Evolutionary conservation across 305 asterid species (phyloP), one percentile per base, ranked within the genome.

Genomic region (Fraxinus velutina): DNA sequence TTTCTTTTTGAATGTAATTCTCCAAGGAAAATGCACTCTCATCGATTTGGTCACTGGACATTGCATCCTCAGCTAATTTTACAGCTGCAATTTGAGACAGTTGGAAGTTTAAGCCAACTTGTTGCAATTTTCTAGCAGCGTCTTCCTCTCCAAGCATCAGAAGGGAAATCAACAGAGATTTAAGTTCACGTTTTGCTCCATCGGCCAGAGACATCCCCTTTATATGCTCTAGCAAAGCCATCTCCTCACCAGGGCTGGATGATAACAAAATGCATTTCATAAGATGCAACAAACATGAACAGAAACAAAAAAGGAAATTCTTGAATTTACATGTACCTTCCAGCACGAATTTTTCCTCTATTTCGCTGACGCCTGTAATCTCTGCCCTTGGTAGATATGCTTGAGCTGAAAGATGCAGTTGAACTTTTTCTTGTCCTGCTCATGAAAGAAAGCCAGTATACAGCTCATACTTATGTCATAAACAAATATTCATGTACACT

Each of bases 311-410:
- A 24, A 24, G 39, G 57, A 30, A 34, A 27, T 21, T 66, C 21
- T 37, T 24, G 9, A 78, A n/a, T 47, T 6, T 0, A 68, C 9
- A 75, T 73, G 77, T 86, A 95, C 99, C 99, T 95, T 86, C 98
- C 98, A 78, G 99, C 97, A 86, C 99, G 92, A 79, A 95, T 94
- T 88, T 95, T 95, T 36, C 99, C 98, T 83, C 89, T 89, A 79
- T 92, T 95, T 27, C 96, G 83, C 76, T 92, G 96, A 42, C 97
- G 96, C 70, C 93, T 85, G 83, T 76, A 6, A 17, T 81, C 97
- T 86, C 97, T 92, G 13, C 92, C 96, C 90, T 85, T 95, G 1
- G 92, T 90, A 80, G 93, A 81, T 12, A 91, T 80, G 84, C 88
- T 88, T 66, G 86, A 34, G 75, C 92, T 79, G 44, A 92, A 87